phyloP scores from a whole-genome alignment of 1,284 basidiomycete genomes.

The Tylopilus orsonianus region DNA sequence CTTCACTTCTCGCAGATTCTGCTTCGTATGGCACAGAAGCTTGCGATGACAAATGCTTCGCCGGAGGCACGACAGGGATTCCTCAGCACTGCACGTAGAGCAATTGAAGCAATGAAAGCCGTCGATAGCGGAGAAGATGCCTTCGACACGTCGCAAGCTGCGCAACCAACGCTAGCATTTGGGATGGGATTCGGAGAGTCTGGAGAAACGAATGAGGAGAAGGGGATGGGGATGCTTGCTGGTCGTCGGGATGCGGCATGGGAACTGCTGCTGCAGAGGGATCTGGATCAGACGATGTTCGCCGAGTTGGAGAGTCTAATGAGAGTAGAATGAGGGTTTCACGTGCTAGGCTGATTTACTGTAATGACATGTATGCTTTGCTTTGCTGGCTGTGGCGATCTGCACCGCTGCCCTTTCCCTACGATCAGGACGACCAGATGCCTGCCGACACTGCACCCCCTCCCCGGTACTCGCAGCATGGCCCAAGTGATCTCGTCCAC shows the following conservation, averaged over 20 bases:
- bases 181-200: slow-evolving; percentile 78
- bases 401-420: background rate
- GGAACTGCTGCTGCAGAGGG: slow-evolving; percentile 65
- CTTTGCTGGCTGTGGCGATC: slow-evolving; percentile 19
- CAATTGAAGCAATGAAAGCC: slow-evolving; percentile 82
- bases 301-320: slow-evolving; percentile 73
- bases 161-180: slow-evolving; percentile 59
- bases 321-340: slow-evolving; percentile 50
- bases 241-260: slow-evolving; percentile 69
- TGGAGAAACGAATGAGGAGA: slow-evolving; percentile 61
- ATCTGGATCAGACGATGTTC: slow-evolving; percentile 71
- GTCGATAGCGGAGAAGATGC: slow-evolving; percentile 79
- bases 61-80: slow-evolving; percentile 56
- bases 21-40: slow-evolving; percentile 63
- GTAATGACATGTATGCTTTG: slow-evolving; percentile 16
- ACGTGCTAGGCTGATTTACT: slow-evolving; percentile 8
- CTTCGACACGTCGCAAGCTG: slow-evolving; percentile 63
- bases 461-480: slow-evolving; percentile 39
- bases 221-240: slow-evolving; percentile 73
- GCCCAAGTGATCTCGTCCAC: slow-evolving; percentile 18
- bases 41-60: slow-evolving; percentile 45
- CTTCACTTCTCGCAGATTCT: slow-evolving; percentile 64
- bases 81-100: slow-evolving; percentile 66
- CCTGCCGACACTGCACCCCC: slow-evolving; percentile 38
- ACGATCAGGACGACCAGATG: slow-evolving; percentile 23